Evolutionary conservation across 768 basidiomycete genomes (phyloP).

Genomic region (Gymnopilus junonius): DNA sequence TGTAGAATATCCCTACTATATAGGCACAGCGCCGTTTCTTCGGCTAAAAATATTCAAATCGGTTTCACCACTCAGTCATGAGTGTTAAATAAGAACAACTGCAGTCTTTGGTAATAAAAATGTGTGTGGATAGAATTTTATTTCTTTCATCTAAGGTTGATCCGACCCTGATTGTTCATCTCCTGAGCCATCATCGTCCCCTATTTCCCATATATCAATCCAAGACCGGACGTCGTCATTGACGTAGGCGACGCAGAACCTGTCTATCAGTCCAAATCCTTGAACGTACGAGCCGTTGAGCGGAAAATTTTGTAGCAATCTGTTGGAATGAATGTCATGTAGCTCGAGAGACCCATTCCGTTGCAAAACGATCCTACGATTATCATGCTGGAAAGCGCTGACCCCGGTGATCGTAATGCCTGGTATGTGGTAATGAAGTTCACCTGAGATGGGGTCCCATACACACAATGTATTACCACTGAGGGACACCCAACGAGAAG

Average conservation of each 20-base stretch:
- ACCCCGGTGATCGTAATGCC: conserved; percentile 38
- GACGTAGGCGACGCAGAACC: neutral
- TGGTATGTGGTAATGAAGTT: conserved; percentile 74
- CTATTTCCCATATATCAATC: neutral
- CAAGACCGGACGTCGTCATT: neutral
- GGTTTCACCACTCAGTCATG: too few species aligned
- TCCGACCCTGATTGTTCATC: too few species aligned
- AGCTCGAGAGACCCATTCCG: conserved; percentile 38
- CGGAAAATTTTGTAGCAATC: neutral
- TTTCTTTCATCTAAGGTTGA: too few species aligned
- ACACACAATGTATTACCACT: conserved; percentile 88
- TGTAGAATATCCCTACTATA: too few species aligned
- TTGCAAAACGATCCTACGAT: conserved; percentile 81
- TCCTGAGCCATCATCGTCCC: neutral
- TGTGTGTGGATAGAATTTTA: too few species aligned
- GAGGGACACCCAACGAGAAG: conserved; percentile 84
- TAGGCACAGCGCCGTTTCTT: too few species aligned
- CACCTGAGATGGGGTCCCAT: conserved; percentile 83
- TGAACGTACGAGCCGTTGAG: neutral
- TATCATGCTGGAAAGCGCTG: too few species aligned
- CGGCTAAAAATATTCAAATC: too few species aligned
- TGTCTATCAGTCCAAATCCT: neutral
- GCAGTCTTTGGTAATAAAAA: too few species aligned
- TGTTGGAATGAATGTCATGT: neutral
- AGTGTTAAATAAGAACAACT: too few species aligned